Conservation (phyloP, 768 basidiomycete genomes). For the Infundibulicybe gibba region DNA sequence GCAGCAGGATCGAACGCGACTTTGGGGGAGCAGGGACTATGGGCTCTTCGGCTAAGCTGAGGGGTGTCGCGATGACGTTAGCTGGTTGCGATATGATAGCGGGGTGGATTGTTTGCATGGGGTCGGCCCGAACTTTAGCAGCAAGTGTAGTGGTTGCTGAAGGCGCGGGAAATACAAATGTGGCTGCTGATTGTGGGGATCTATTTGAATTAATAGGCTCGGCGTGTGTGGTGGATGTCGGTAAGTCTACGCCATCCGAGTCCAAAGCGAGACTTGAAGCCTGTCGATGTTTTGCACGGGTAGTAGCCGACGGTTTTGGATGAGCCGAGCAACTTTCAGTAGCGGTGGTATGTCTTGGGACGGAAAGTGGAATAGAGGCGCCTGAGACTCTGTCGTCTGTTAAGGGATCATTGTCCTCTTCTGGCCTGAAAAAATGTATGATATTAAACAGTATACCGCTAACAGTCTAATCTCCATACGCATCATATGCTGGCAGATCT, state of each 20-base stretch:
- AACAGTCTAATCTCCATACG: constrained; percentile 79
- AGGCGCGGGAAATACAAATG: too few relatives aligned
- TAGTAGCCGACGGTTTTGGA: constrained; percentile 20
- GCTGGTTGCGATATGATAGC: constrained; percentile 30
- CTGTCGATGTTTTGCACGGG: constrained; percentile 46
- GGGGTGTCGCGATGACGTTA: too few relatives aligned
- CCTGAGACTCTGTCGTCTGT: too few relatives aligned
- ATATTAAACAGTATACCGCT: too few relatives aligned
- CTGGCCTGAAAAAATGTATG: constrained; percentile 45
- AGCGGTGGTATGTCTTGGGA: constrained; percentile 18
- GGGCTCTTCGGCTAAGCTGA: constrained; percentile 34
- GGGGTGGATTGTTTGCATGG: constrained; percentile 22
- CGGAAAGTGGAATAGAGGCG: constrained; percentile 39
- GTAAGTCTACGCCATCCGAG: constrained; percentile 76
- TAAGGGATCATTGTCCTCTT: constrained; percentile 85
- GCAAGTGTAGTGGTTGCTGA: constrained; percentile 18
- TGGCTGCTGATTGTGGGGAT: too few relatives aligned
- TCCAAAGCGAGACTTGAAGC: constrained; percentile 57
- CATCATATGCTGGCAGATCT: constrained; percentile 71
- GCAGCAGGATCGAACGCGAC: constrained; percentile 59
- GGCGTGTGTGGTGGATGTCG: constrained; percentile 54
- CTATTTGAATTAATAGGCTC: constrained; percentile 45
- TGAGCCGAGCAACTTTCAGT: constrained; percentile 13
- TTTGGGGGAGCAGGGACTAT: constrained; percentile 31
- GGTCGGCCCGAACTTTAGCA: constrained; percentile 14